Evolutionary conservation across 441 rosid species (phyloP).

Genomic region (Pelargonium myrrhifolium): DNA sequence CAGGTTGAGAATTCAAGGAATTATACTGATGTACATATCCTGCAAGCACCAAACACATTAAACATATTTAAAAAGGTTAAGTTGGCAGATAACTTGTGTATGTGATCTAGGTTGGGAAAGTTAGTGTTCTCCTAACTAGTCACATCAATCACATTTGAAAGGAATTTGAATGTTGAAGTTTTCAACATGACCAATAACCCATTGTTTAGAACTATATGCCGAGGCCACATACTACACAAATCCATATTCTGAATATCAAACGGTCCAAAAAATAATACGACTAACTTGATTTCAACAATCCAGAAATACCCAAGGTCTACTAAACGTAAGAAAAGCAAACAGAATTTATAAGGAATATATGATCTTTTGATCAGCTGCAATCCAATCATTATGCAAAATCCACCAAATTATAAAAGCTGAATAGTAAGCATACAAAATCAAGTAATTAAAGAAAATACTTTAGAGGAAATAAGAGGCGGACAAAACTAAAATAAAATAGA

Average conservation of each 20-base stretch:
- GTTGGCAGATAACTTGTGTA: background rate
- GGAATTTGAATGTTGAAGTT: background rate
- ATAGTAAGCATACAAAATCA: background rate
- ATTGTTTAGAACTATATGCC: background rate
- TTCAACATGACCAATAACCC: background rate
- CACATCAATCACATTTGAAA: background rate
- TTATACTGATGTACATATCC: slow-evolving; percentile 87
- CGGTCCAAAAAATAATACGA: background rate
- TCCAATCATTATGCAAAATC: background rate
- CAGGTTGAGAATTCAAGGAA: slow-evolving; percentile 82
- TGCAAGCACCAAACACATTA: slow-evolving; percentile 29
- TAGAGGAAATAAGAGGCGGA: background rate
- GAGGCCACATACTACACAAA: background rate
- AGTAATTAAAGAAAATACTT: background rate
- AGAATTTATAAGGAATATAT: background rate
- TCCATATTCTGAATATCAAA: background rate
- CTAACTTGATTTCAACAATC: background rate
- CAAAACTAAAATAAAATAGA: background rate
- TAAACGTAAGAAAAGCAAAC: background rate
- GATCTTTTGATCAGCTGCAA: background rate
- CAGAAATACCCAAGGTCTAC: background rate
- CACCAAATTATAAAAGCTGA: background rate
- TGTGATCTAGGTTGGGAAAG: background rate
- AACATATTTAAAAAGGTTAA: background rate
- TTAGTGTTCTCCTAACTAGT: slow-evolving; percentile 5